Base-by-base conservation (phyloP, 1,139 yeast species). In the Suhomyces guaymorum region DNA sequence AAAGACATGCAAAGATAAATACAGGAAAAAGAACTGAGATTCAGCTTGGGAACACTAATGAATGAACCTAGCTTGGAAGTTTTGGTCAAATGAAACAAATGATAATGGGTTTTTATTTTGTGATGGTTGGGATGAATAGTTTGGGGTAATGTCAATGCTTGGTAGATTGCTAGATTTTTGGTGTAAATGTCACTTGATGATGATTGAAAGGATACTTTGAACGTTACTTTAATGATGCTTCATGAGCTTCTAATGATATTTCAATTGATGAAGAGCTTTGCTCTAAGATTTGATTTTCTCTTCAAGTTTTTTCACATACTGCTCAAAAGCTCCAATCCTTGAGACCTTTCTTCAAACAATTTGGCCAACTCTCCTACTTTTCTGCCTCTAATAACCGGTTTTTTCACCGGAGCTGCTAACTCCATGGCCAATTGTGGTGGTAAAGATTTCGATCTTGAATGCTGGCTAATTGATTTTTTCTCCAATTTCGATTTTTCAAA, bases 361-460 rank as follows among this genome's bases (percentile, higher is more conserved):
- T 65, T 70, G 6, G 82, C 79, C 40, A 78, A 61, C 49, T 73
- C 75, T 14, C 78, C 70, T 2, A 78, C 83, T 54, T 73, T 77
- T 27, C 75, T 59, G 5, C 77, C 79, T 24, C 78, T 52, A 9
- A 76, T 69, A 5, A 73, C 78, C 2, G 80, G 76, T 32, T 68
- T 66, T 37, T 64, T 70, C 8, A 59, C 26, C 3, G 39, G 26
- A 11, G 35, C 30, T 13, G 41, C 25, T 5, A 21, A 12, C 16
- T 33, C 30, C 29, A 30, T 32, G 15, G 13, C 28, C 12, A 35
- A 30, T 19, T 28, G 39, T 26, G 37, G 47, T 10, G 50, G 48
- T 17, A 45, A 31, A 11, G 43, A 38, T 20, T 41, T 41, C 13
- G 48, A 44, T 16, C 50, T 30, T 3, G 41, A 24, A 17, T 40